Conservation (phyloP, 1,139 yeast species). For the Suhomyces kunorum region DNA sequence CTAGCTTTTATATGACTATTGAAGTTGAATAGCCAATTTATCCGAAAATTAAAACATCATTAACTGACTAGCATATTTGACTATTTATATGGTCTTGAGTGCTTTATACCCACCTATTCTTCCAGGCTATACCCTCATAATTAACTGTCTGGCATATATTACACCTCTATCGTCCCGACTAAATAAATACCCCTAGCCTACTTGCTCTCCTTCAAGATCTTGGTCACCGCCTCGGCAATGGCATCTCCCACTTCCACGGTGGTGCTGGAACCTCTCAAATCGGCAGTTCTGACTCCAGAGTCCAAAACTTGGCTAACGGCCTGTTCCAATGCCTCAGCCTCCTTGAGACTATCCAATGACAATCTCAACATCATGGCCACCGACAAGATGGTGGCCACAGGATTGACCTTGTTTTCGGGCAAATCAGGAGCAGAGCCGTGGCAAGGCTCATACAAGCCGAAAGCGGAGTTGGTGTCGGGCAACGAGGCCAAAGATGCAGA, state of each 20-base stretch:
- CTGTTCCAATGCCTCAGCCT: conserved; percentile 84
- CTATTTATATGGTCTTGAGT: too few relatives aligned
- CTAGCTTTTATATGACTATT: too few relatives aligned
- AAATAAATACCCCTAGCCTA: neutral
- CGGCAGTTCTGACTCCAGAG: conserved; percentile 85
- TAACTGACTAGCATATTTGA: too few relatives aligned
- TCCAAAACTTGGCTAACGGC: conserved; percentile 87
- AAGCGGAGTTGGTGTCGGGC: conserved; percentile 91
- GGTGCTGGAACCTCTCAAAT: conserved; percentile 75
- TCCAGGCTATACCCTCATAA: too few relatives aligned
- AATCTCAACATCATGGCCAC: conserved; percentile 97
- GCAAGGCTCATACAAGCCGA: conserved; percentile 97
- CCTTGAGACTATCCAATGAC: conserved; percentile 76
- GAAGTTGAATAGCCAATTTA: too few relatives aligned
- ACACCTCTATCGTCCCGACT: too few relatives aligned
- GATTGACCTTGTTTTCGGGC: conserved; percentile 84
- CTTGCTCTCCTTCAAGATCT: conserved; percentile 41
- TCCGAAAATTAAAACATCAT: too few relatives aligned
- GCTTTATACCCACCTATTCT: too few relatives aligned
- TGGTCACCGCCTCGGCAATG: conserved; percentile 68
- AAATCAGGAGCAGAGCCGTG: conserved; percentile 99
- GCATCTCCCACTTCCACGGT: conserved; percentile 95
- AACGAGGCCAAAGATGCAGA: conserved; percentile 94
- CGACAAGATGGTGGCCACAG: conserved; percentile 90
- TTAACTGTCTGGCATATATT: too few relatives aligned